These are phyloP conservation scores for Ceratocystis destructans DNA, from an alignment of 2,329 filamentous ascomycete species.

Conservation along the genomic window DNA sequence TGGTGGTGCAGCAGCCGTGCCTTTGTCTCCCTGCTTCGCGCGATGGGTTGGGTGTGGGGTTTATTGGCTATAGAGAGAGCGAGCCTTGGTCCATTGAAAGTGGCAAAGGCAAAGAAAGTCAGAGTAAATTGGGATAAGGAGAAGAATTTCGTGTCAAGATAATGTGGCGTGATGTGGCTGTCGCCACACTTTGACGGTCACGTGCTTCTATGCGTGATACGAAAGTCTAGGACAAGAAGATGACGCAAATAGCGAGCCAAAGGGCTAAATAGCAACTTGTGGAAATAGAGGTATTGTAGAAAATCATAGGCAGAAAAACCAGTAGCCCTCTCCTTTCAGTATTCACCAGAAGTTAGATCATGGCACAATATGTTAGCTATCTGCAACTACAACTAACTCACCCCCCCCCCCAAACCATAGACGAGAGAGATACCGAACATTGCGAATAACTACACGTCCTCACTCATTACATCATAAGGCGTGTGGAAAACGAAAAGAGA, in stretches of 20 bases:
- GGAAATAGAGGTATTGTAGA: no score
- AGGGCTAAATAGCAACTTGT: no score
- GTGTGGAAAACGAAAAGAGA: conserved; percentile 3
- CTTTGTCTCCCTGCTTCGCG: conserved; percentile 9
- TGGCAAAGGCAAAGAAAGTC: not conserved
- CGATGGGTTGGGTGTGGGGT: conserved; percentile 12
- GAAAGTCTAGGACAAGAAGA: not conserved
- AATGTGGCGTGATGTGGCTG: not conserved
- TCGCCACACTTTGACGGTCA: not conserved
- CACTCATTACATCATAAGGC: conserved; percentile 10
- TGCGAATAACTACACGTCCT: not conserved
- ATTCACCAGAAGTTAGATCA: not conserved
- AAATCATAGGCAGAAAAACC: no score
- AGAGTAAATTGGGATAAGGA: not conserved
- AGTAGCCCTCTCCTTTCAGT: not conserved
- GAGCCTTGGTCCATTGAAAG: not conserved
- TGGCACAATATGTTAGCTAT: not conserved
- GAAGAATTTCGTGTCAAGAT: conserved; percentile 1
- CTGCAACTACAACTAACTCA: not conserved
- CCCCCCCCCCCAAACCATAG: not conserved
- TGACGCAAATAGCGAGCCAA: no score
- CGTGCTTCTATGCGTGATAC: not conserved
- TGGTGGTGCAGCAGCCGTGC: conserved; percentile 3
- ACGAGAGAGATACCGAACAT: not conserved
- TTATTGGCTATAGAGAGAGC: not conserved